Base-by-base conservation (phyloP, 106 monocot species). In the Dioscorea alata region DNA sequence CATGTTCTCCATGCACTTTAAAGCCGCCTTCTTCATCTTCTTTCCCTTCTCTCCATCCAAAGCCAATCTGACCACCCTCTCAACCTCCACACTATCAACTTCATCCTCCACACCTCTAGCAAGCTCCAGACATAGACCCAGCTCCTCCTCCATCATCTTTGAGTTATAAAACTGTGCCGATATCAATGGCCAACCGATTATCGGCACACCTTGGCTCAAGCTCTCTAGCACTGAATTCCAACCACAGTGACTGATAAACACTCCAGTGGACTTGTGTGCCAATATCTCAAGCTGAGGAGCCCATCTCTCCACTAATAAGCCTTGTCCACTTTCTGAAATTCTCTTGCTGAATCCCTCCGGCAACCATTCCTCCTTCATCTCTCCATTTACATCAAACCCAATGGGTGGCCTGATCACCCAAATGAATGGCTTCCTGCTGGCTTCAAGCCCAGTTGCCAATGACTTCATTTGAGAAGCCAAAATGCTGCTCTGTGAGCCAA, bases 401-500 rank as follows among this genome's bases (percentile, higher is more conserved):
- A 33, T 13, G 1, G 85, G 81, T 1, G 85, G 78, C 34, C 77
- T 56, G 8, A 76, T 76, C n/a, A 64, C 84, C 84, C 84, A 84
- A 17, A 84, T 25, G 70, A 85, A 85, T 15, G 81, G 67, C 42
- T 2, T 21, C 13, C 70, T 34, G 71, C 80, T 81, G 13, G 74
- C 66, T 33, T 78, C 80, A 20, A 85, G 52, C 25, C 78, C 81
- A 60, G 24, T 58, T 4, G 85, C 85, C 50, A 85, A 74, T 53
- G 69, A 67, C 69, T 65, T 59, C 85, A 81, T 85, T 52, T 85
- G 80, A 0, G 65, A 21, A 1, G 66, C 58, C 8, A 57, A 1
- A n/a, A 85, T 59, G 20, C 65, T 63, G 74, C 74, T 81, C 35
- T 77, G 60, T 17, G 85, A 81, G 4, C 85, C 85, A n/a, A 85